A percentile compares a stretch with the other conserved stretches of the same genome.
Conservation (phyloP, 257 asterid genomes). For the Solanum piurae region DNA sequence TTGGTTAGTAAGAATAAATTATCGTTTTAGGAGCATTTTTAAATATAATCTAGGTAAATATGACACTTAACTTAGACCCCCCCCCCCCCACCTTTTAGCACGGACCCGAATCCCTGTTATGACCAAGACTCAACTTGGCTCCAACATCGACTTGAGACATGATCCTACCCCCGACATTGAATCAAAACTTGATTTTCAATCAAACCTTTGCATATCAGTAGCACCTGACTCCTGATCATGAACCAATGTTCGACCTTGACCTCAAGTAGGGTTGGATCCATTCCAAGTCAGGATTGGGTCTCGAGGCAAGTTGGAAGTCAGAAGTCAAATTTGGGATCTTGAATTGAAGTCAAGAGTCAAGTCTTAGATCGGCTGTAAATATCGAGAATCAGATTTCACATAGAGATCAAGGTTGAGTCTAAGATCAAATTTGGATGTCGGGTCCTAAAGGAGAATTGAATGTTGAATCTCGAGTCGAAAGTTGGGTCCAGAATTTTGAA, state of each 20-base stretch:
- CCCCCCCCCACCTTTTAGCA: not conserved
- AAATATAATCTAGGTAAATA: not conserved
- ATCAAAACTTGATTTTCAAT: not conserved
- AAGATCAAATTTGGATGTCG: not conserved
- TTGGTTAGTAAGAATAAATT: not conserved
- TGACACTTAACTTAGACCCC: not conserved
- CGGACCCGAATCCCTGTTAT: not conserved
- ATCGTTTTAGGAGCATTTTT: not conserved
- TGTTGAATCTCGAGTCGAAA: not conserved
- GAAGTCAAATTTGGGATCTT: not conserved
- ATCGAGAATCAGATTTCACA: fast-evolving
- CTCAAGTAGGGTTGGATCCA: not conserved
- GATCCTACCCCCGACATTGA: not conserved
- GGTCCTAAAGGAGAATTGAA: too few relatives aligned
- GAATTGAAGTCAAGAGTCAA: not conserved
- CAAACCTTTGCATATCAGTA: not conserved
- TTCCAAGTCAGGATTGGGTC: not conserved
- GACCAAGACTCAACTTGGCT: not conserved
- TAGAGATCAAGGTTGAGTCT: not conserved
- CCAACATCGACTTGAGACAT: not conserved
- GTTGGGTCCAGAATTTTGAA: not conserved
- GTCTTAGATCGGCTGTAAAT: not conserved
- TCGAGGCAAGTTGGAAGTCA: not conserved
- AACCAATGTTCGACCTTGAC: not conserved
- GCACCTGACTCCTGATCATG: not conserved